Evolutionary conservation across 2,329 filamentous ascomycete species (phyloP), one percentile per base, ranked within the genome.

Genomic region (Neurospora crassa): DNA sequence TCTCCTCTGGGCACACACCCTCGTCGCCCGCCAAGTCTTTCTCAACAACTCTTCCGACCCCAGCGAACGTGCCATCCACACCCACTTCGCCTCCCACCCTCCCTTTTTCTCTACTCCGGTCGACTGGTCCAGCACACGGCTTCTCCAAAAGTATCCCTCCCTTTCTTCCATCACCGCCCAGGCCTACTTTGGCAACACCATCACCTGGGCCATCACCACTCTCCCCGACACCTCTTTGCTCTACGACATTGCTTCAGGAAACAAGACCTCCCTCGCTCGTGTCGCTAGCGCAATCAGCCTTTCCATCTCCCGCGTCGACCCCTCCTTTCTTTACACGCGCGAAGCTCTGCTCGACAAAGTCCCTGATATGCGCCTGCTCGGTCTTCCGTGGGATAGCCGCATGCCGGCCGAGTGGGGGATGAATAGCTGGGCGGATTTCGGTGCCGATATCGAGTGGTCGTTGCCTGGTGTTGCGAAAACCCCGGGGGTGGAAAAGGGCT

Each of bases 361-460:
- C 2, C 75, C 79, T 11, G 82, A 84, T 74, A 81, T 82, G 63
- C 80, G 82, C 5, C 74, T 77, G 45, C 74, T 84, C 43, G 82
- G 82, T 18, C 77, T 84, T 18, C 79, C 79, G 18, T 79, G 81
- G 71, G 81, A 83, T 34, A 80, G 82, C 20, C 77, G 81, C 10
- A 78, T 80, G 68, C 79, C 81, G 5, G 78, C 79, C 68, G 78
- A 80, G 53, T 77, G 84, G 47, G 80, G 79, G 16, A 82, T 84
- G 77, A 84, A 84, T 73, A 84, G 83, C 12, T 84, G 83, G 83
- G 78, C 81, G 12, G 78, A 80, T 70, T 81, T 84, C 71, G 83
- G 83, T 0, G 81, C 79, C 20, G 82, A 84, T 71, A 78, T 80
- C 7, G 74, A 77, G 72, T 84, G 82, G 77, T 37, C 53, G 7